Percentiles rank a stretch among this genome's conserved stretches.
Conservation (phyloP, 352 stramenopile genomes). For the Pythium graminicola region DNA sequence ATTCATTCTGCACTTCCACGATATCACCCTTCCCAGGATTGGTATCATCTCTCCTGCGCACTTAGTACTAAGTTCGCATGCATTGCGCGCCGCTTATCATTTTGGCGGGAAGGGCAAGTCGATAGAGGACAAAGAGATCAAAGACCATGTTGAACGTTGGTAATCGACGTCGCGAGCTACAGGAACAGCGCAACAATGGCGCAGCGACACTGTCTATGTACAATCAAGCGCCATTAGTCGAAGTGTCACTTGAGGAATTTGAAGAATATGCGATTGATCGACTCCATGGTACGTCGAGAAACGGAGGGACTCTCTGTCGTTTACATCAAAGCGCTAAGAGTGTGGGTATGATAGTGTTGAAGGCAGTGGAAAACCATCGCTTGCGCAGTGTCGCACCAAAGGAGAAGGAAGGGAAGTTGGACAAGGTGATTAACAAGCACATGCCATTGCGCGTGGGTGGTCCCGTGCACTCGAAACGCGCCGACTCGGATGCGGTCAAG, state of each 20-base stretch:
- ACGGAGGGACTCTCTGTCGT: no score
- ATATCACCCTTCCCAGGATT: conserved; percentile 8
- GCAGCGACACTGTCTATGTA: conserved; percentile 91
- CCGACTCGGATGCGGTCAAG: conserved; percentile 70
- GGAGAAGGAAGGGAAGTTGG: conserved; percentile 64
- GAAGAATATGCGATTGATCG: conserved; percentile 96
- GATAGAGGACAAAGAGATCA: background rate
- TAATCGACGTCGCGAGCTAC: conserved; percentile 52
- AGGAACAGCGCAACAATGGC: conserved; percentile 33
- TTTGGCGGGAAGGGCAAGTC: conserved; percentile 35
- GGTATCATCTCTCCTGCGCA: conserved; percentile 14
- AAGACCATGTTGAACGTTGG: conserved; percentile 76
- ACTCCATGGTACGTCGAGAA: conserved; percentile 84
- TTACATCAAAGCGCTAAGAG: no score
- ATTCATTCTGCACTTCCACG: background rate
- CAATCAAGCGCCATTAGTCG: conserved; percentile 87
- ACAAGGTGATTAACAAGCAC: conserved; percentile 84
- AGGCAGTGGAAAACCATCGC: conserved; percentile 83
- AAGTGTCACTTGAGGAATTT: conserved; percentile 98
- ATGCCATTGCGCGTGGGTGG: conserved; percentile 53
- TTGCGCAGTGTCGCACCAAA: conserved; percentile 64
- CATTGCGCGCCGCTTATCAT: no score
- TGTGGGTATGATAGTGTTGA: conserved; percentile 39
- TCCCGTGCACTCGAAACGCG: conserved; percentile 37
- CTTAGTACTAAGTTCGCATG: conserved; percentile 11